phyloP scores from a whole-genome alignment of 371 early-diverging fungal genomes.

The Mortierella sp. region DNA sequence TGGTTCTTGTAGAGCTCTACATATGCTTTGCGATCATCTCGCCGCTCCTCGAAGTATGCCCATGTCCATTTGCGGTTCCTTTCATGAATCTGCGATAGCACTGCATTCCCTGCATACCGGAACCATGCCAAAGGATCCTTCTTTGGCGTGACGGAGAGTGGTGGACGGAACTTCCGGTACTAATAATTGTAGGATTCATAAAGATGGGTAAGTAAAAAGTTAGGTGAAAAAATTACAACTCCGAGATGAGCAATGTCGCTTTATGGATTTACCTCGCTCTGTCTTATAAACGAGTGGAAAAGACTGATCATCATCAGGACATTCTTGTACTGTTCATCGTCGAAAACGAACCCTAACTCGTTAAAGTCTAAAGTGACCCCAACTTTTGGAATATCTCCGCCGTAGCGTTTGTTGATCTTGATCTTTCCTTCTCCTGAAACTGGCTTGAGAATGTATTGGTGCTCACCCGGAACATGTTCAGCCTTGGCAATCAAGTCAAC shows the following conservation, averaged over 20 bases:
- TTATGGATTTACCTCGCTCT: constrained; percentile 68
- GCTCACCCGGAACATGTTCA: constrained; percentile 62
- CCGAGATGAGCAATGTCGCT: neutral
- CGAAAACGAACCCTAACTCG: constrained; percentile 91
- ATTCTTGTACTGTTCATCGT: constrained; percentile 91
- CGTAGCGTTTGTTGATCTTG: constrained; percentile 77
- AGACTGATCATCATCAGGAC: constrained; percentile 83
- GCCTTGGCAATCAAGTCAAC: constrained; percentile 74
- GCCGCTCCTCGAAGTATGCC: constrained; percentile 85
- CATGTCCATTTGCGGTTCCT: constrained; percentile 88
- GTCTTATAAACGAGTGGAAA: constrained; percentile 82
- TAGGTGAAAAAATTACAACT: neutral
- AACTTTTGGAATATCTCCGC: constrained; percentile 73
- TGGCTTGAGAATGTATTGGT: constrained; percentile 92
- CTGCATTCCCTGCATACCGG: constrained; percentile 81
- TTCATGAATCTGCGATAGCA: constrained; percentile 88
- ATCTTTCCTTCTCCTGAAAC: constrained; percentile 90
- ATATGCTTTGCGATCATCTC: constrained; percentile 88
- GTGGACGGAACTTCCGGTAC: constrained; percentile 90
- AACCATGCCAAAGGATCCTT: constrained; percentile 89
- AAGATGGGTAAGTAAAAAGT: neutral
- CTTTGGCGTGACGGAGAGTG: constrained; percentile 78
- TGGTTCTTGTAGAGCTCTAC: constrained; percentile 81
- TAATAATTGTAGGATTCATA: constrained; percentile 32
- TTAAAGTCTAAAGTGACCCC: constrained; percentile 86